These are phyloP conservation scores for Backusella macrospora DNA, from an alignment of 192 early-diverging fungal genomes.

Conservation along the genomic window DNA sequence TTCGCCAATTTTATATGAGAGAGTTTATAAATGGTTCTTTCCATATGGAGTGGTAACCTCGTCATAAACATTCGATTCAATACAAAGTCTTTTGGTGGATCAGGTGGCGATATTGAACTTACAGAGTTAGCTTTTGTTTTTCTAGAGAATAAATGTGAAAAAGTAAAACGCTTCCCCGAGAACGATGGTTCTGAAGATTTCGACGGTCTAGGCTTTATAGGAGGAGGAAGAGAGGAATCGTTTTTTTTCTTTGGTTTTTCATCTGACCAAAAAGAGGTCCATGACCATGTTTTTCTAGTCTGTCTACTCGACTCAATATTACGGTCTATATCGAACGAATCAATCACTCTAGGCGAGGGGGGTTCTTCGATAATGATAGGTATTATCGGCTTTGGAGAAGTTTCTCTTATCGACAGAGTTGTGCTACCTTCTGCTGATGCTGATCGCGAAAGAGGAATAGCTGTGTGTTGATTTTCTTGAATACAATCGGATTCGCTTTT, in stretches of 20 bases:
- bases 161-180: slow-evolving; percentile 6
- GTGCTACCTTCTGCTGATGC: not conserved
- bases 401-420: not conserved
- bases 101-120: not conserved
- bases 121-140: slow-evolving; percentile 2
- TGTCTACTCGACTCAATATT: not conserved
- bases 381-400: not conserved
- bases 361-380: not conserved
- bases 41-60: slow-evolving; percentile 75
- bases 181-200: slow-evolving; percentile 14
- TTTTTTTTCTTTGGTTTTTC: slow-evolving; percentile 16
- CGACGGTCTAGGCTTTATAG: slow-evolving; percentile 1
- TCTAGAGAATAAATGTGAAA: slow-evolving; percentile 23
- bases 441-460: not conserved
- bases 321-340: not conserved
- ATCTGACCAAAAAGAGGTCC: slow-evolving; percentile 21
- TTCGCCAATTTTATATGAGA: slow-evolving; percentile 77
- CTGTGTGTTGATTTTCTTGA: not conserved
- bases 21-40: slow-evolving; percentile 75
- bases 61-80: slow-evolving; percentile 32
- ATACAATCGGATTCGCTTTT: slow-evolving; percentile 17
- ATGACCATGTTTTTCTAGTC: slow-evolving; percentile 14
- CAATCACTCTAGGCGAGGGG: not conserved
- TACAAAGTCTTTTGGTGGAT: slow-evolving; percentile 31
- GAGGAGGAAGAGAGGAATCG: not conserved